phyloP scores from a whole-genome alignment of 306 rosid genomes.

The Trichosanthes truncata region DNA sequence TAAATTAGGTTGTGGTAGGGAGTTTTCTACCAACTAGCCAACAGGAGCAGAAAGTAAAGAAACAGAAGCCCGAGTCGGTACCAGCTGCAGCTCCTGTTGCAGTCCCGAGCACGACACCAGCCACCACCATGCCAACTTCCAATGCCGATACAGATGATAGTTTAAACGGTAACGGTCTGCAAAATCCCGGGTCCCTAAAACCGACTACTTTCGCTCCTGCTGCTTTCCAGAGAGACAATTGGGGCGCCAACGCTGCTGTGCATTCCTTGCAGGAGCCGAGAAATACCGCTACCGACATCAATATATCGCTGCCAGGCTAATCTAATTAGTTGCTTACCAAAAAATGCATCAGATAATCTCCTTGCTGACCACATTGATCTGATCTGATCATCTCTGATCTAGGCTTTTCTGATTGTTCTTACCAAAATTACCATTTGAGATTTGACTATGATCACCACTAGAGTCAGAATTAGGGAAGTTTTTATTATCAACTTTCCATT shows the following conservation, averaged over 20 bases:
- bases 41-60: conserved; percentile 53
- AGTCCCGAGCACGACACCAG: conserved; percentile 23
- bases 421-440: conserved; percentile 18
- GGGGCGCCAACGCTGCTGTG: conserved; percentile 43
- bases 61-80: conserved; percentile 30
- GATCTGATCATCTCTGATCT: conserved; percentile 18
- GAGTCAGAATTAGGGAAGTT: conserved; percentile 30
- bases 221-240: conserved; percentile 58
- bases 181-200: conserved; percentile 31
- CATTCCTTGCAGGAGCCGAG: conserved; percentile 55
- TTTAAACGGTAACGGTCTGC: conserved; percentile 37
- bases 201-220: conserved; percentile 29
- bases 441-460: conserved; percentile 11
- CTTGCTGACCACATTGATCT: conserved; percentile 12
- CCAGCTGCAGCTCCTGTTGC: not conserved
- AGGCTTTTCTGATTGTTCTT: conserved; percentile 20
- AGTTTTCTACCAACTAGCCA: conserved; percentile 66
- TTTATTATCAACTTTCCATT: conserved; percentile 4
- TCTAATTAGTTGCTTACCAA: conserved; percentile 1
- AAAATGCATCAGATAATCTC: not conserved
- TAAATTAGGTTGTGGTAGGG: conserved; percentile 56
- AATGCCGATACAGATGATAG: conserved; percentile 45
- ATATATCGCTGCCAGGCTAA: conserved; percentile 62
- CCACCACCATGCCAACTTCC: conserved; percentile 28
- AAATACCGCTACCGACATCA: conserved; percentile 61